Evolutionary conservation across 2,329 filamentous ascomycete genomes (phyloP).

Genomic region (Diaporthe nobilis): DNA sequence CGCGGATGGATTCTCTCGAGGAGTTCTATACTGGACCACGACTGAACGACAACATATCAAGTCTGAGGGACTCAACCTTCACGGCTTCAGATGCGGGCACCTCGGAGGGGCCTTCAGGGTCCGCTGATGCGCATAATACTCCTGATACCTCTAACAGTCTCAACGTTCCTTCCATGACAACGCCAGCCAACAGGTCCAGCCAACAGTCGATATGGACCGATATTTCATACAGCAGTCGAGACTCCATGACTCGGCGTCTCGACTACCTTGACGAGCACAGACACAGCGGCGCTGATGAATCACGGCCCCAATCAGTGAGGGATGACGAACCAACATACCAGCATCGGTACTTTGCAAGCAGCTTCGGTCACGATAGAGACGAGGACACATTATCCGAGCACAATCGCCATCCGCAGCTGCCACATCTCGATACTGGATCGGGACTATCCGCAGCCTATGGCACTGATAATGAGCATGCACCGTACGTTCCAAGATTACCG

Average conservation of each 20-base stretch:
- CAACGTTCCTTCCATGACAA: constrained; percentile 60
- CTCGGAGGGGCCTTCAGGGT: constrained; percentile 48
- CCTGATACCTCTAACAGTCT: constrained; percentile 61
- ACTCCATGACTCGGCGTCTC: constrained; percentile 39
- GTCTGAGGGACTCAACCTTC: constrained; percentile 51
- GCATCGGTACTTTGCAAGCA: constrained; percentile 34
- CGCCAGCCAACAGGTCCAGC: constrained; percentile 63
- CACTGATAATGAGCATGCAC: constrained; percentile 26
- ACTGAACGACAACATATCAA: constrained; percentile 52
- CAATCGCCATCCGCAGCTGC: constrained; percentile 56
- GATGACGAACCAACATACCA: constrained; percentile 39
- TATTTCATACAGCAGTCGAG: constrained; percentile 56
- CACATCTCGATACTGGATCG: constrained; percentile 65
- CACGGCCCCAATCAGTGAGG: constrained; percentile 40
- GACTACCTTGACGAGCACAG: constrained; percentile 38
- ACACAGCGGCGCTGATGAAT: constrained; percentile 60
- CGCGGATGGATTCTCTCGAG: constrained; percentile 48
- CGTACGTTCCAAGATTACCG: constrained; percentile 54
- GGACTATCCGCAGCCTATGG: constrained; percentile 63
- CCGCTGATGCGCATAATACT: constrained; percentile 49
- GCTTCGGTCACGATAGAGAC: constrained; percentile 17
- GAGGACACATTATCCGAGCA: constrained; percentile 36
- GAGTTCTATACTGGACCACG: constrained; percentile 51
- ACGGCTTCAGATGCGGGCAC: constrained; percentile 49
- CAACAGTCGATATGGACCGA: constrained; percentile 74